Evolutionary conservation across 805 yeast species (phyloP), one percentile per base, ranked within the genome.

Genomic region (Tetrapisispora namnaoensis): DNA sequence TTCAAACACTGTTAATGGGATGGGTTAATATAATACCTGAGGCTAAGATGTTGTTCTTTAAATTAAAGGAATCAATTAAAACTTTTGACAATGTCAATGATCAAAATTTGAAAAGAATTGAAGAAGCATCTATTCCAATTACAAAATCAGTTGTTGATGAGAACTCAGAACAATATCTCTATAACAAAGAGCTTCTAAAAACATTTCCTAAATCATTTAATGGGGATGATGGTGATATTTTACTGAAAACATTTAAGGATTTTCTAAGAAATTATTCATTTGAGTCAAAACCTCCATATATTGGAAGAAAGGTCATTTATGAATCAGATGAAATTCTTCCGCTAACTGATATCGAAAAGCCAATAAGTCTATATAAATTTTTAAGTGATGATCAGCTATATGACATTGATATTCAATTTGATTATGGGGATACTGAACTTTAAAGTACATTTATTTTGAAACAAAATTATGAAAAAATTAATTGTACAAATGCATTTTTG

Each of bases 11-110:
- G 35, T 64, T 83, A 44, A 71, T 83, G 53, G 77, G 75, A 48
- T 82, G 87, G 86, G 76, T 83, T 35, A 82, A 83, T 5, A 68
- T 69, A 2, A 53, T 80, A 0, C 81, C 83, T 0, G 86, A 79
- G 46, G 88, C 89, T 0, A 71, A 81, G 52, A 75, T 73, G 40
- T 57, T 83, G 5, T 82, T 77, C 54, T 79, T 78, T 52, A 56
- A 52, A 47, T 54, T 70, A 27, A 69, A 68, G 51, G 44, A 59
- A 16, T 46, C 48, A 20, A 44, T 58, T 2, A 46, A 53, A 4
- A 48, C 53, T 17, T 28, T 36, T 35, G 41, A 40, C 17, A 44
- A 42, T 11, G 4, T 27, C 10, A 28, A 32, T 2, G 16, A 37
- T 37, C 27, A 30, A 4, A 28, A 32, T 11, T 4, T 38, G 10